A percentile compares a stretch with the other conserved stretches of the same genome.
Conservation (phyloP, 2,329 filamentous ascomycete species). For the Trichoderma brevicompactum region DNA sequence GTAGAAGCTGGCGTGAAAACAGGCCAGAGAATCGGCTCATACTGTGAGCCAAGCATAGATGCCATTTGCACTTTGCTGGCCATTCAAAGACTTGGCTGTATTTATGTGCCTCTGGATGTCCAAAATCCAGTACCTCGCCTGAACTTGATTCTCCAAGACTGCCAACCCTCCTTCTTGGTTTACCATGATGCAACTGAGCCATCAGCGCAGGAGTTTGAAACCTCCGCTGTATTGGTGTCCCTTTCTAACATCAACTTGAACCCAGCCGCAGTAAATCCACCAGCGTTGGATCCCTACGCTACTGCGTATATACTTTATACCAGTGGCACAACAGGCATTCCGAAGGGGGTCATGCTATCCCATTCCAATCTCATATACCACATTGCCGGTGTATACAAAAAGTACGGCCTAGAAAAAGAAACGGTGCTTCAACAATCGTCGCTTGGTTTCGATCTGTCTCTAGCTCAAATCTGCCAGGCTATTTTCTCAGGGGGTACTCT, state of each 20-base stretch:
- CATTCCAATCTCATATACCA: background rate
- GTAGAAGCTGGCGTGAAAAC: background rate
- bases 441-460: slow-evolving; percentile 48
- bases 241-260: background rate
- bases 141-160: background rate
- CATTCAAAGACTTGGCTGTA: slow-evolving; percentile 44
- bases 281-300: background rate
- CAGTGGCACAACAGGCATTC: slow-evolving; percentile 6
- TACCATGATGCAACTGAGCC: background rate
- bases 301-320: slow-evolving; percentile 3
- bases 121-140: background rate
- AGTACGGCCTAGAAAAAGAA: background rate
- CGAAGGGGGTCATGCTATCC: slow-evolving; percentile 11
- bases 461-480: slow-evolving; percentile 44
- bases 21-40: background rate
- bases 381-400: background rate
- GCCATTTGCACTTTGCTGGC: slow-evolving; percentile 47
- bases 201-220: background rate
- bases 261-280: background rate
- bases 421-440: slow-evolving; percentile 47
- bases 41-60: slow-evolving; percentile 40
- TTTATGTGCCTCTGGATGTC: slow-evolving; percentile 50
- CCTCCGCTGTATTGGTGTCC: background rate
- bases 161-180: background rate
- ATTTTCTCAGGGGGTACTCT: slow-evolving; percentile 45